These are phyloP conservation scores for Fusarium odoratissimum DNA, from an alignment of 2,329 filamentous ascomycete genomes.

Conservation along the genomic window DNA sequence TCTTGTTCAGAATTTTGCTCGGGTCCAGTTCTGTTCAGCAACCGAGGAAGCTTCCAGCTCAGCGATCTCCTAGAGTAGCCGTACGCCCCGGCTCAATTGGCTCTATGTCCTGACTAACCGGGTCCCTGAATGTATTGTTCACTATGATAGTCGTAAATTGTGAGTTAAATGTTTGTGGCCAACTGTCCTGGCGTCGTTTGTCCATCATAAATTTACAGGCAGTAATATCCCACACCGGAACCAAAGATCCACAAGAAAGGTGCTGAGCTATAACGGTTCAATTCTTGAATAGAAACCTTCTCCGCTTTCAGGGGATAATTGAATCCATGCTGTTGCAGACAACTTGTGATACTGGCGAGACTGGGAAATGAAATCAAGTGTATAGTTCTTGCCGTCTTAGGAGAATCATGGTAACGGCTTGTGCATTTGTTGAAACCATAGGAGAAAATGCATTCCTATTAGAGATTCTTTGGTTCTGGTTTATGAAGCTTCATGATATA, in stretches of 20 bases:
- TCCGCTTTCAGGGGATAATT: background rate
- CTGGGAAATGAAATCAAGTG: background rate
- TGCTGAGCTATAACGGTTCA: slow-evolving; percentile 38
- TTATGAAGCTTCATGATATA: background rate
- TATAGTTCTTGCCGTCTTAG: background rate
- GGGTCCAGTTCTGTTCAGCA: slow-evolving; percentile 6
- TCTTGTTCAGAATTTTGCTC: slow-evolving; percentile 6
- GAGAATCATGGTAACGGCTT: background rate
- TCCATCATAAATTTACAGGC: slow-evolving; percentile 27
- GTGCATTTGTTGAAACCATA: background rate
- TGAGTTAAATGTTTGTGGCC: slow-evolving; percentile 21
- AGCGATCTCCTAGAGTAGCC: slow-evolving; percentile 11
- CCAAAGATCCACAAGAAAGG: slow-evolving; percentile 39
- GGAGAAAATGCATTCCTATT: background rate
- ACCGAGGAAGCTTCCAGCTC: slow-evolving; percentile 16
- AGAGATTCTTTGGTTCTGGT: background rate
- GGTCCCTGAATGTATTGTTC: slow-evolving; percentile 9
- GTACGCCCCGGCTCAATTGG: background rate
- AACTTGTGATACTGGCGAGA: background rate
- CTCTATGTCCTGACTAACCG: background rate
- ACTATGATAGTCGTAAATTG: slow-evolving; percentile 14
- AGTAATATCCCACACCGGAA: slow-evolving; percentile 29
- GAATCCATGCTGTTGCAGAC: background rate
- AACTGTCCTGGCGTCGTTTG: slow-evolving; percentile 19
- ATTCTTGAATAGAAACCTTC: background rate